phyloP scores from a whole-genome alignment of 2,329 filamentous ascomycete species.

The Colletotrichum higginsianum region DNA sequence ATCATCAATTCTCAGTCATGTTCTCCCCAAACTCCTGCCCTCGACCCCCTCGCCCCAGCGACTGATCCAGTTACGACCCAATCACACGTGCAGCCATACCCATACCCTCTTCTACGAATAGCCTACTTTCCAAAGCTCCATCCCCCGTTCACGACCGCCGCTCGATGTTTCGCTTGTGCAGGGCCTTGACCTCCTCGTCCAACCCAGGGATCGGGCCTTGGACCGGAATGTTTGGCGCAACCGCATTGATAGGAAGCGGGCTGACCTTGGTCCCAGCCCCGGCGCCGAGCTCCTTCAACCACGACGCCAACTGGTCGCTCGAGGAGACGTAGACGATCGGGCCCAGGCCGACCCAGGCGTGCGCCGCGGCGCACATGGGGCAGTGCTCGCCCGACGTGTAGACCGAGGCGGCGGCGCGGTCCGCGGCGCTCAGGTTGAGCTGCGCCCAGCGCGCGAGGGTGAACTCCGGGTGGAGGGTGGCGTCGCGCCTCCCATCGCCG shows the following conservation, averaged over 20 bases:
- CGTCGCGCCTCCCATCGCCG: slow-evolving; percentile 48
- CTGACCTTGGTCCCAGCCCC: slow-evolving; percentile 41
- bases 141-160: neutral
- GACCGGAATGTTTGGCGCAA: slow-evolving; percentile 49
- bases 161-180: slow-evolving; percentile 44
- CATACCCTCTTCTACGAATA: too few species aligned
- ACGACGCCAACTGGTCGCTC: slow-evolving; percentile 48
- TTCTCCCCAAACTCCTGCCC: too few species aligned
- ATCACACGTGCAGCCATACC: too few species aligned
- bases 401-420: slow-evolving; percentile 56
- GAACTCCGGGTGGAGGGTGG: slow-evolving; percentile 55
- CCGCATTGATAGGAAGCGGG: slow-evolving; percentile 48
- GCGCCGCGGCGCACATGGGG: slow-evolving; percentile 55
- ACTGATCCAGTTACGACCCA: too few species aligned
- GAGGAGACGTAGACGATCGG: slow-evolving; percentile 54
- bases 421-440: slow-evolving; percentile 51
- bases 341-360: slow-evolving; percentile 53
- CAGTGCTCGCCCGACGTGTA: slow-evolving; percentile 58
- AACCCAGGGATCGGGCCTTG: slow-evolving; percentile 51
- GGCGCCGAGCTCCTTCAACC: slow-evolving; percentile 49
- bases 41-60: too few species aligned
- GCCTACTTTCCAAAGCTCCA: too few species aligned
- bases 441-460: slow-evolving; percentile 56
- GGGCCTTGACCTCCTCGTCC: slow-evolving; percentile 48
- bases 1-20: neutral